Conservation (phyloP, 805 yeast species). For the Phaffomyces thermotolerans region DNA sequence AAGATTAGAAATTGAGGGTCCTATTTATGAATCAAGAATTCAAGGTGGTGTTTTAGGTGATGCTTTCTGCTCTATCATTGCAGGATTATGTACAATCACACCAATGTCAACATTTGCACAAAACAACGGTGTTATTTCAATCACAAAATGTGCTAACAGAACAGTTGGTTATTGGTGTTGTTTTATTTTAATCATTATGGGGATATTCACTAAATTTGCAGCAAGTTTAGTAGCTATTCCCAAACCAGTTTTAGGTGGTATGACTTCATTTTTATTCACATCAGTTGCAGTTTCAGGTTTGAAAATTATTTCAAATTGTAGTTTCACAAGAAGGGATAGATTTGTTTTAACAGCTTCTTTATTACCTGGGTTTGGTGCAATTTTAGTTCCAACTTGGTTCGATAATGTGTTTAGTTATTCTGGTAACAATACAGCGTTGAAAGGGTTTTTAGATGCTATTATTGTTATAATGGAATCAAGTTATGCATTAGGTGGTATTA, state of each 20-base stretch:
- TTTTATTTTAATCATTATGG: constrained; percentile 76
- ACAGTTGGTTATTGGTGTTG: constrained; percentile 75
- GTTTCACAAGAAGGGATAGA: constrained; percentile 65
- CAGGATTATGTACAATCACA: constrained; percentile 75
- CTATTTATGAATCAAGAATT: constrained; percentile 70
- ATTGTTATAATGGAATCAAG: constrained; percentile 66
- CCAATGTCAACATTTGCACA: constrained; percentile 93
- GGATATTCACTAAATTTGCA: constrained; percentile 78
- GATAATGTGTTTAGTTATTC: constrained; percentile 53
- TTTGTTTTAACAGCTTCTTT: constrained; percentile 61
- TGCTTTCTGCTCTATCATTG: constrained; percentile 70
- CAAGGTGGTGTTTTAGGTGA: constrained; percentile 93
- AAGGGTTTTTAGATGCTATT: constrained; percentile 63
- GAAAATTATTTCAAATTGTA: constrained; percentile 46
- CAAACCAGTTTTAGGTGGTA: constrained; percentile 75
- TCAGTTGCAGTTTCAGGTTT: constrained; percentile 74
- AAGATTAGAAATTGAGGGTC: constrained; percentile 75
- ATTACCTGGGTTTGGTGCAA: constrained; percentile 61
- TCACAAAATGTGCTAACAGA: constrained; percentile 87
- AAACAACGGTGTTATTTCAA: constrained; percentile 87
- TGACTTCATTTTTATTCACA: constrained; percentile 72
- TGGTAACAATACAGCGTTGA: constrained; percentile 49
- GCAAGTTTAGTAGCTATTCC: constrained; percentile 87
- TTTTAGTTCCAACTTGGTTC: constrained; percentile 61
- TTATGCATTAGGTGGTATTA: constrained; percentile 61